Base-by-base conservation (phyloP, 2,329 filamentous ascomycete species). In the Sarocladiaceae sp. region DNA sequence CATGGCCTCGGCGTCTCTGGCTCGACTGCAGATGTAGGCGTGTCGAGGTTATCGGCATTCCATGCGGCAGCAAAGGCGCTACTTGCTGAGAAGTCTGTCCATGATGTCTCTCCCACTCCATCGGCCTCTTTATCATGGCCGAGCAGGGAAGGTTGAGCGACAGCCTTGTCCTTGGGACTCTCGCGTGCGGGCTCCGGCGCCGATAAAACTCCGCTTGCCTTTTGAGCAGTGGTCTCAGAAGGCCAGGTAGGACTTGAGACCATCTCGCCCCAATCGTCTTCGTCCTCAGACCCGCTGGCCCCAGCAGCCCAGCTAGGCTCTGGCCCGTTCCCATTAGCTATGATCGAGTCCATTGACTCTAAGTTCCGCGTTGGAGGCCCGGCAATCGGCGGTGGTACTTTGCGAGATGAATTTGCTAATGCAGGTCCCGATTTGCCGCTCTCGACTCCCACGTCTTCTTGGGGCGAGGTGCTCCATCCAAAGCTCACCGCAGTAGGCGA, bases 231-330 rank as follows among this genome's bases (percentile, higher is more conserved):
- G 4, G 9, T 4, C 12, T 27, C 24, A 3, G 23, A 16, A 29
- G 37, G 37, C 37, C 37, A 41, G 2, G 56, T 50, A 2, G 63
- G 57, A 3, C 60, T 63, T 3, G 61, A 58, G 26, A 80, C 64
- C 76, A 80, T 80, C 48, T 80, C 76, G 2, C 76, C 76, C 76
- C 76, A 80, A 29, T 80, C 76, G 34, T 78, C 74, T 4, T 76
- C 70, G 1, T 69, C 63, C 5, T 64, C 61, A 0, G 58, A 57
- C 1, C 53, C 55, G 23, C 19, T 10, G 6, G 13, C 50, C 15
- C 21, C n/a, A 18, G 19, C 20, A 18, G 19, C 15, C 13, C 19
- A 12, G 13, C 18, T 13, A 20, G 21, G 10, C 24, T 6, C n/a
- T 13, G 4, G 11, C 9, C 23, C 19, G 18, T n/a, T 9, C 7